phyloP scores from a whole-genome alignment of 2,329 filamentous ascomycete genomes.

The Colletotrichum acutatum region DNA sequence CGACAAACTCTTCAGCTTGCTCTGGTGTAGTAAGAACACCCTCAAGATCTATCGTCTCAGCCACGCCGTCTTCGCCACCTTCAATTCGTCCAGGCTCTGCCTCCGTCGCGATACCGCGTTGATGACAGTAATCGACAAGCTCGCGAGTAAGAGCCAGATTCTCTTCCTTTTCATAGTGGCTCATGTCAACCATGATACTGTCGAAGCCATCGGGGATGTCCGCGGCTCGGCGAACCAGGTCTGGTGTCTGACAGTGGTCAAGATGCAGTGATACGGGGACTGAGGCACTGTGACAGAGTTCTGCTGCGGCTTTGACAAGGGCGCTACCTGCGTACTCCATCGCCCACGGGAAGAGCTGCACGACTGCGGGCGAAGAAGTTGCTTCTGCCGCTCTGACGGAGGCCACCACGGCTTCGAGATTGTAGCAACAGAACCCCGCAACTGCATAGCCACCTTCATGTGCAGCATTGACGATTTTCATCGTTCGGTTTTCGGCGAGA shows the following conservation, averaged over 20 bases:
- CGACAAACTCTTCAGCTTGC: slow-evolving; percentile 76
- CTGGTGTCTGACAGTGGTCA: slow-evolving; percentile 73
- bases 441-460: slow-evolving; percentile 66
- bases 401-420: not conserved
- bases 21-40: slow-evolving; percentile 72
- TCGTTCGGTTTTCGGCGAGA: not conserved
- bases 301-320: not conserved
- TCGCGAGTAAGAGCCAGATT: slow-evolving; percentile 73
- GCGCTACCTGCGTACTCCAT: not conserved
- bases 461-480: slow-evolving; percentile 63
- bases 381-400: not conserved
- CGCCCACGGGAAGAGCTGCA: not conserved
- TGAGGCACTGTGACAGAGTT: not conserved
- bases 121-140: slow-evolving; percentile 70
- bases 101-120: slow-evolving; percentile 72
- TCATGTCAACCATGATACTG: slow-evolving; percentile 83
- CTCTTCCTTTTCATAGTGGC: slow-evolving; percentile 76
- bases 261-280: slow-evolving; percentile 63
- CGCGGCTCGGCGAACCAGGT: slow-evolving; percentile 67
- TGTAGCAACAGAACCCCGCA: slow-evolving; percentile 55
- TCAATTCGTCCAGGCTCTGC: slow-evolving; percentile 77
- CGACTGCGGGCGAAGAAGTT: not conserved
- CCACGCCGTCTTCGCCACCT: slow-evolving; percentile 72
- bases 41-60: slow-evolving; percentile 63
- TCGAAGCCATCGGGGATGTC: slow-evolving; percentile 68